These are phyloP conservation scores for Corynespora cassiicola DNA, from an alignment of 2,329 filamentous ascomycete genomes.

Conservation along the genomic window DNA sequence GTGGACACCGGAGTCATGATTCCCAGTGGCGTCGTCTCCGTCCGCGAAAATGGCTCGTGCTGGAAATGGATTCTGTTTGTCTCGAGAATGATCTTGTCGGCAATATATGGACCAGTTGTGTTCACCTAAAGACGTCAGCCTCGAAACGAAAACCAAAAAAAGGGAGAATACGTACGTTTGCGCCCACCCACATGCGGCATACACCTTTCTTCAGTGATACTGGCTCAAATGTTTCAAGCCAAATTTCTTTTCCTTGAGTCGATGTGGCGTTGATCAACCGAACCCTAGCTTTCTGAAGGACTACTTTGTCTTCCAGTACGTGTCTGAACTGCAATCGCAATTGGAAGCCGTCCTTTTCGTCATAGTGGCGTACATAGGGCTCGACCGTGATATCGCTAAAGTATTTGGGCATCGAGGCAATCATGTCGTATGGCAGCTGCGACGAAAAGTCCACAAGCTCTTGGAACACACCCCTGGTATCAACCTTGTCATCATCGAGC, in stretches of 20 bases:
- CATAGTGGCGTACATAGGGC: constrained; percentile 71
- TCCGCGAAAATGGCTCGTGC: constrained; percentile 66
- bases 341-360: constrained; percentile 76
- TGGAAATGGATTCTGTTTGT: constrained; percentile 69
- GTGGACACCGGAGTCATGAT: constrained; percentile 53
- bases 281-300: constrained; percentile 69
- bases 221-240: constrained; percentile 60
- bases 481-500: constrained; percentile 47
- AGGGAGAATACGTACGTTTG: constrained; percentile 40
- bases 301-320: constrained; percentile 73
- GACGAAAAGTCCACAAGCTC: constrained; percentile 57
- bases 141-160: neutral
- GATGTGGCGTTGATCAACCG: constrained; percentile 64
- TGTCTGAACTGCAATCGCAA: constrained; percentile 73
- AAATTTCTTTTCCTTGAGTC: constrained; percentile 70
- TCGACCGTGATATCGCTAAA: constrained; percentile 74
- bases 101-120: constrained; percentile 75
- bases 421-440: constrained; percentile 65
- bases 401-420: constrained; percentile 73
- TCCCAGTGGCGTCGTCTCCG: constrained; percentile 55
- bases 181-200: constrained; percentile 59
- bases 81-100: constrained; percentile 73
- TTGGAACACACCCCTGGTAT: constrained; percentile 44
- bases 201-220: constrained; percentile 62
- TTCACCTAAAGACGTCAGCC: constrained; percentile 59